Evolutionary conservation across 305 asterid genomes (phyloP).

Genomic region (Fraxinus baroniana): DNA sequence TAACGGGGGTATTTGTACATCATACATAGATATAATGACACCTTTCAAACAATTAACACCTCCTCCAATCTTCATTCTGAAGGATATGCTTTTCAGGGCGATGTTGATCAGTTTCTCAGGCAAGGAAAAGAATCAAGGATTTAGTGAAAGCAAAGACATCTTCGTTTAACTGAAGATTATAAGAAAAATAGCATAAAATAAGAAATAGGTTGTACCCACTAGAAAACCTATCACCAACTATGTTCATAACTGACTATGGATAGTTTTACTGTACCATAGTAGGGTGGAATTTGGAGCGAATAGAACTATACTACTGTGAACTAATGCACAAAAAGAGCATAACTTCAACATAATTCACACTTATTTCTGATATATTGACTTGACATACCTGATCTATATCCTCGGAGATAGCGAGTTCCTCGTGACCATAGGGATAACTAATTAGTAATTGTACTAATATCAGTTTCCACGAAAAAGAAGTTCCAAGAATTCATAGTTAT

Average conservation of each 20-base stretch:
- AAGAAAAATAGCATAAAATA: not conserved
- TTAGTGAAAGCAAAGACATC: not conserved
- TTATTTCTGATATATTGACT: not conserved
- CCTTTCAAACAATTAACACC: not conserved
- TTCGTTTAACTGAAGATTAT: not conserved
- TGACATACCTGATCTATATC: conserved; percentile 83
- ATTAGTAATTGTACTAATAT: conserved; percentile 22
- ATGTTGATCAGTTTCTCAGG: not conserved
- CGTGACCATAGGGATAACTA: conserved; percentile 96
- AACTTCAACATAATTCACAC: not conserved
- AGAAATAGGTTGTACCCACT: too few relatives aligned
- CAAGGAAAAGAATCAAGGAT: not conserved
- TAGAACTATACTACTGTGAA: too few relatives aligned
- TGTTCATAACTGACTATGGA: too few relatives aligned
- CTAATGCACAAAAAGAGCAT: not conserved
- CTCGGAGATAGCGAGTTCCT: conserved; percentile 90
- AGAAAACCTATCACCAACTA: too few relatives aligned
- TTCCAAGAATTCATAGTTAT: not conserved
- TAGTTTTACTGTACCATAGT: too few relatives aligned
- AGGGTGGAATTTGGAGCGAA: too few relatives aligned
- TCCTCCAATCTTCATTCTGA: not conserved
- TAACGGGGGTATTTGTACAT: not conserved
- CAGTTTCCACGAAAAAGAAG: conserved; percentile 23
- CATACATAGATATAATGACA: not conserved
- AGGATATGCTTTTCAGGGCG: not conserved